Base-by-base conservation (phyloP, 2,329 filamentous ascomycete species). In the Phyllosticta citrichinensis region DNA sequence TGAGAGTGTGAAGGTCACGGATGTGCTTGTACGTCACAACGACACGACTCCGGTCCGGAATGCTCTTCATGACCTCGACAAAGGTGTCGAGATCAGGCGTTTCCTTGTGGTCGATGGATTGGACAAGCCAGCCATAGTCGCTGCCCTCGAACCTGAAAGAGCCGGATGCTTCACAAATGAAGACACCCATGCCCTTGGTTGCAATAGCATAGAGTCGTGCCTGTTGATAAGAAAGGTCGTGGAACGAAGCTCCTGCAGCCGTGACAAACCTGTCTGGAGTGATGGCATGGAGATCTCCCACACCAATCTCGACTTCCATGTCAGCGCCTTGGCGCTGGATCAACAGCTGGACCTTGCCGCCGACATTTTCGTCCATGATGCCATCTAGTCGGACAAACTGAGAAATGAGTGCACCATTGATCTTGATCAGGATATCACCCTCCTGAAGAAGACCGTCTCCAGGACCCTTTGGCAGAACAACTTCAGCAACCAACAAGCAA, bases 1-100 rank as follows among this genome's bases (percentile, higher is more conserved):
- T 92, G 59, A 95, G 83, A 0, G 93, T 97, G 74, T 99, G 94
- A 62, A 99, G 80, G 72, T 99, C 95, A 61, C 93, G 83, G 47
- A 99, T 86, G 72, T 99, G 93, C 75, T 95, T 94, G 78, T 97
- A 99, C 8, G 90, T 94, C 62, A 97, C 88, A 30, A 97, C 93
- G 11, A 99, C 88, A 59, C 94, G 84, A 30, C 91, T 84, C 61
- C 84, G 81, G 70, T 88, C 85, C 74, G 94, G 91, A 60, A 99
- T 95, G 24, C 76, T 80, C 75, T 89, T 91, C 83, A 97, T 89
- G 61, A 97, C 92, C 67, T 94, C 83, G 64, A 97, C 88, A 71
- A 99, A 99, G 2, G 89, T 83, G 64, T 94, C 83, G 52, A 99
- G 80, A 70, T 97, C 87, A 2, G 90, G 89, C 1, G 92, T 95